phyloP scores from a whole-genome alignment of 768 basidiomycete species.

The Pilatotrama ljubarskyi region DNA sequence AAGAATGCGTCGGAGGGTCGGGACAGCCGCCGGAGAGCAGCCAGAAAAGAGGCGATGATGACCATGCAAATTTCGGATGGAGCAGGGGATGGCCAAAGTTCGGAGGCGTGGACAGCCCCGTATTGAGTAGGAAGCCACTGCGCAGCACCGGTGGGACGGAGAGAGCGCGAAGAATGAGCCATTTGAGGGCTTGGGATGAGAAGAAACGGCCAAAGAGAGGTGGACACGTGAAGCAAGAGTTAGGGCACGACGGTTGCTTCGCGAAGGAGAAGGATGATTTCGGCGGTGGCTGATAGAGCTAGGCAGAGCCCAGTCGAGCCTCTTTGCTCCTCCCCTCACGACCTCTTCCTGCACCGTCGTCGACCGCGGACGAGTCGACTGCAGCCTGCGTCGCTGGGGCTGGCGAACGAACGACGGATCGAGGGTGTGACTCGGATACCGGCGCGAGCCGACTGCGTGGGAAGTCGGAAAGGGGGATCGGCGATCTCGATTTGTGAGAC shows the following conservation, averaged over 20 bases:
- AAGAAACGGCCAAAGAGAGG: constrained; percentile 2
- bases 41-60: not conserved
- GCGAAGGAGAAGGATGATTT: not conserved
- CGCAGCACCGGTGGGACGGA: constrained; percentile 6
- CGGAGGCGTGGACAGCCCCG: constrained; percentile 10
- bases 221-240: constrained; percentile 1
- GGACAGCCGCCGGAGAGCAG: not conserved
- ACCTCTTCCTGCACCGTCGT: not conserved
- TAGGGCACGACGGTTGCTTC: not conserved
- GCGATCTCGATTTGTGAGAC: constrained; percentile 3
- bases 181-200: not conserved
- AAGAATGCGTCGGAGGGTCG: not conserved
- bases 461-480: constrained; percentile 7
- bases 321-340: not conserved
- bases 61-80: not conserved
- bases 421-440: not conserved
- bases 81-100: not conserved
- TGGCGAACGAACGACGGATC: not conserved
- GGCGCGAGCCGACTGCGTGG: not conserved
- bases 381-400: too few relatives aligned
- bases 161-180: not conserved
- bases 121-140: not conserved
- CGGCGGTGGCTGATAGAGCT: not conserved
- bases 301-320: not conserved
- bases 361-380: not conserved